A percentile compares a stretch with the other conserved stretches of the same genome.
Evolutionary conservation across 352 stramenopile species (phyloP).

Genomic region (Phytopythium sindhum): DNA sequence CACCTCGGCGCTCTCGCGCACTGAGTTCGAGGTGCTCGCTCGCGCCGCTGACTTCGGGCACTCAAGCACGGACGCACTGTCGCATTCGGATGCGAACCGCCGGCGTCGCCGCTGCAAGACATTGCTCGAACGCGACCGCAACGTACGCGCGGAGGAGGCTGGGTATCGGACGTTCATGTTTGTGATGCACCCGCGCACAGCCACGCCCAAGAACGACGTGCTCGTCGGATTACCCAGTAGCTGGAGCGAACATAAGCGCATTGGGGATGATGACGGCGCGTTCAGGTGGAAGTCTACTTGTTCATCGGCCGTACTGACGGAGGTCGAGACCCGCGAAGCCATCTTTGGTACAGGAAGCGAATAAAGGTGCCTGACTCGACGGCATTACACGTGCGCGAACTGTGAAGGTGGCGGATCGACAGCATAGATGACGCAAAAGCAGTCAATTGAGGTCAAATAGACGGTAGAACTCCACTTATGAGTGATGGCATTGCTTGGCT

Average conservation of each 20-base stretch:
- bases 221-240: constrained; percentile 55
- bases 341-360: not conserved
- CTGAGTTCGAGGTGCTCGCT: constrained; percentile 74
- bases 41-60: constrained; percentile 78
- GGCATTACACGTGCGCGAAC: no score
- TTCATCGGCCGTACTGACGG: not conserved
- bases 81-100: constrained; percentile 44
- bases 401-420: not conserved
- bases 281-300: not conserved
- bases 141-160: constrained; percentile 45
- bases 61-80: constrained; percentile 30
- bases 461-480: not conserved
- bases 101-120: constrained; percentile 71
- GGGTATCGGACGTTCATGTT: constrained; percentile 72
- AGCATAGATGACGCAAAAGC: not conserved
- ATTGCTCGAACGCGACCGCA: constrained; percentile 80
- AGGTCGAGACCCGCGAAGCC: not conserved
- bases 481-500: not conserved
- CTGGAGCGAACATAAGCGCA: not conserved
- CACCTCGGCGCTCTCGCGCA: constrained; percentile 34
- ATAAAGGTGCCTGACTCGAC: not conserved
- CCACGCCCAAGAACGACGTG: constrained; percentile 83
- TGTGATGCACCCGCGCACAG: constrained; percentile 68
- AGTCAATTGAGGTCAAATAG: not conserved
- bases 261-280: not conserved